Conservation (phyloP, 2,329 filamentous ascomycete species). For the Fusarium sp. region DNA sequence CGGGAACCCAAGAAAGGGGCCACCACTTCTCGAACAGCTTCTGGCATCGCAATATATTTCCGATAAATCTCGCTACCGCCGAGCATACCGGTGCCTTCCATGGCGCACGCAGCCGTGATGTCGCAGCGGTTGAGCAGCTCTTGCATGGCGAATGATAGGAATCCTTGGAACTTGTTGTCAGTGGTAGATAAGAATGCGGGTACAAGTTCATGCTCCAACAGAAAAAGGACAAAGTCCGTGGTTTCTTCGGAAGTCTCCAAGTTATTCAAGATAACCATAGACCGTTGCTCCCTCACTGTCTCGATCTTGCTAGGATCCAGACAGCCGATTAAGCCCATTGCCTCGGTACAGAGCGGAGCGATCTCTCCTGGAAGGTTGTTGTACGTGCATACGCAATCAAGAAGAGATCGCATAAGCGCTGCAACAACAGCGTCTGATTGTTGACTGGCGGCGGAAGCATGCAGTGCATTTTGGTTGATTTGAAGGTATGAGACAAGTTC, state of each 20-base stretch:
- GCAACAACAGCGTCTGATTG: conserved; percentile 83
- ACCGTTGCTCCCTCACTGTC: conserved; percentile 78
- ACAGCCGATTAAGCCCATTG: conserved; percentile 89
- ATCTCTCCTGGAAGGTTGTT: conserved; percentile 76
- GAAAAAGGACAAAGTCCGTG: conserved; percentile 85
- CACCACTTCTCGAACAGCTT: conserved; percentile 82
- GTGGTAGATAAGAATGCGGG: conserved; percentile 92
- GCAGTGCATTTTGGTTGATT: conserved; percentile 80
- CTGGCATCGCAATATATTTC: conserved; percentile 84
- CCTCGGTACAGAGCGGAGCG: conserved; percentile 79
- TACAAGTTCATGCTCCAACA: conserved; percentile 88
- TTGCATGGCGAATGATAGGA: conserved; percentile 95
- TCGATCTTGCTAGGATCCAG: conserved; percentile 93
- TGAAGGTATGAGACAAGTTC: conserved; percentile 83
- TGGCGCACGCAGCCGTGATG: conserved; percentile 69
- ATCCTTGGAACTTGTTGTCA: conserved; percentile 88
- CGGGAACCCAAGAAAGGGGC: conserved; percentile 88
- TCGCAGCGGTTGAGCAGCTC: conserved; percentile 84
- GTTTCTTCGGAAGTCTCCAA: conserved; percentile 84
- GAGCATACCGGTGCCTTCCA: conserved; percentile 53
- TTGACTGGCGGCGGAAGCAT: conserved; percentile 83
- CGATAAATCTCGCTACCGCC: conserved; percentile 72
- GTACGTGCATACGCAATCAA: conserved; percentile 89
- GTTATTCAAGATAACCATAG: conserved; percentile 90
- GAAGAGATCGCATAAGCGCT: conserved; percentile 78